phyloP scores from a whole-genome alignment of 73 alveolate species.

The Stentor coeruleus region DNA sequence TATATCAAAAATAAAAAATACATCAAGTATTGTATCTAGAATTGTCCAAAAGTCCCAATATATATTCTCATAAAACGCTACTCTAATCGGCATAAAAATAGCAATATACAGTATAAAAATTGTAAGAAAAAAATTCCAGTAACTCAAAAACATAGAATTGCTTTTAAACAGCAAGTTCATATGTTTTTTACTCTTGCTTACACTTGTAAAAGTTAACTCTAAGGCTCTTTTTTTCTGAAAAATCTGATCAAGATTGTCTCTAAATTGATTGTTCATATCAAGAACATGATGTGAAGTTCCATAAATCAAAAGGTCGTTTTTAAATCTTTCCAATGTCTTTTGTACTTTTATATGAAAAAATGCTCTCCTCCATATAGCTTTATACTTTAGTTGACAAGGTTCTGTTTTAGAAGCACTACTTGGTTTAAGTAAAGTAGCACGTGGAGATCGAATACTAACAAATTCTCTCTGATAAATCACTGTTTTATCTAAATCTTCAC shows the following conservation, averaged over 20 bases:
- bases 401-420: too few species aligned
- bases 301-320: neutral
- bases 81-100: slow-evolving; percentile 58
- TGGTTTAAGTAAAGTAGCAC: too few species aligned
- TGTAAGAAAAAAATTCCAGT: neutral
- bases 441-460: too few species aligned
- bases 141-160: neutral
- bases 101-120: slow-evolving; percentile 55
- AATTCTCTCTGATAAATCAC: too few species aligned
- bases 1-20: slow-evolving; percentile 42
- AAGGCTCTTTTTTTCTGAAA: neutral
- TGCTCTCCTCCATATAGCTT: slow-evolving; percentile 7
- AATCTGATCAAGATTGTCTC: neutral
- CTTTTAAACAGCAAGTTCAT: neutral
- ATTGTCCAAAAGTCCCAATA: slow-evolving; percentile 31
- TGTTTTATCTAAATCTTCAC: too few species aligned
- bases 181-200: neutral
- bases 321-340: neutral
- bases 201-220: neutral
- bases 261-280: neutral
- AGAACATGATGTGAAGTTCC: slow-evolving; percentile 16
- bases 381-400: too few species aligned
- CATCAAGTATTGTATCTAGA: slow-evolving; percentile 45
- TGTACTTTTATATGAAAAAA: neutral
- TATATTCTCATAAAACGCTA: slow-evolving; percentile 56